These are phyloP conservation scores for Ustilago tritici DNA, from an alignment of 1,284 basidiomycete genomes.

Conservation along the genomic window DNA sequence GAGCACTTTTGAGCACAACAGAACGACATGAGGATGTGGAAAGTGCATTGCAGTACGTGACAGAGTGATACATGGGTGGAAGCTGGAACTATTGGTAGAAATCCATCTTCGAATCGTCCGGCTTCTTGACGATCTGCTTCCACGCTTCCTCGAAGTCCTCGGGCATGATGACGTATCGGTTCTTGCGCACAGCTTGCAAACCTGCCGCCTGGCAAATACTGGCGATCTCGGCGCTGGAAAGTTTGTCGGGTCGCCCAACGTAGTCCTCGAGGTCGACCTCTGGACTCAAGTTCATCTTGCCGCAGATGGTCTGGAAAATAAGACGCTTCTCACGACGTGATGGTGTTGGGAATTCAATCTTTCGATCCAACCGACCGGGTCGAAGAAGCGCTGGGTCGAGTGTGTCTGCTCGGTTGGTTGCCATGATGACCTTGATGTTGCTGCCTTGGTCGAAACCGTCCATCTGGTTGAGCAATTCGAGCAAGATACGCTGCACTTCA, in stretches of 20 bases:
- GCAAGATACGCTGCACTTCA: slow-evolving; percentile 97
- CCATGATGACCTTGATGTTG: slow-evolving; percentile 83
- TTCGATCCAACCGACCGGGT: slow-evolving; percentile 95
- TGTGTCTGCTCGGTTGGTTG: slow-evolving; percentile 69
- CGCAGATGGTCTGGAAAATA: slow-evolving; percentile 97
- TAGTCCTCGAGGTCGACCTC: slow-evolving; percentile 99
- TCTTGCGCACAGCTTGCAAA: slow-evolving; percentile 96
- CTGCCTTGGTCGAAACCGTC: slow-evolving; percentile 99
- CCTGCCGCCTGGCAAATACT: slow-evolving; percentile 97
- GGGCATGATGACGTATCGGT: slow-evolving; percentile 94
- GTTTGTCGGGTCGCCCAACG: slow-evolving; percentile 93
- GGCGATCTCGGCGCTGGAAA: slow-evolving; percentile 95
- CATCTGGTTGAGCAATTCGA: slow-evolving; percentile 99
- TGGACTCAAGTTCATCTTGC: slow-evolving; percentile 97
- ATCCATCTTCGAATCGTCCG: slow-evolving; percentile 67
- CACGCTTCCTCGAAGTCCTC: slow-evolving; percentile 84
- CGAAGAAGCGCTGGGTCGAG: slow-evolving; percentile 90
- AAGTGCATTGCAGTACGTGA: slow-evolving; percentile 24
- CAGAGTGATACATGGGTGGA: neutral
- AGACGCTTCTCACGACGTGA: slow-evolving; percentile 94
- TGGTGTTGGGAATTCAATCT: slow-evolving; percentile 98
- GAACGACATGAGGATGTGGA: neutral
- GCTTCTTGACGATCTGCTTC: slow-evolving; percentile 68
- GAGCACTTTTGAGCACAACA: neutral
- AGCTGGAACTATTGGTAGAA: slow-evolving; percentile 60